These are phyloP conservation scores for Fusarium xyrophilum DNA, from an alignment of 2,329 filamentous ascomycete species.

Conservation along the genomic window DNA sequence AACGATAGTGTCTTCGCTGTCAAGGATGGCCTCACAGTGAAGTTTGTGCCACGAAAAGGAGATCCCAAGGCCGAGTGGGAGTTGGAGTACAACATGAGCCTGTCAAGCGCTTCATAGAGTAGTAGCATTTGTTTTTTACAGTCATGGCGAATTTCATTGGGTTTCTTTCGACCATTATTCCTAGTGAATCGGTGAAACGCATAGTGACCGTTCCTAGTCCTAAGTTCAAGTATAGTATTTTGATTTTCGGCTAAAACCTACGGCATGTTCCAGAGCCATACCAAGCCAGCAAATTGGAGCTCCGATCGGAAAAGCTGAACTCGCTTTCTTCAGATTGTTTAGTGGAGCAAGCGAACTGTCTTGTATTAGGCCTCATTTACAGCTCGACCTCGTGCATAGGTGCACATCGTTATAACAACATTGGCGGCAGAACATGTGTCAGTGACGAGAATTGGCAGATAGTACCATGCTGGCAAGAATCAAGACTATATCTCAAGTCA, in stretches of 20 bases:
- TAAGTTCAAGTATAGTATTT: neutral
- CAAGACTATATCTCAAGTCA: neutral
- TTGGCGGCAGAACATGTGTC: too few relatives aligned
- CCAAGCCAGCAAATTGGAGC: too few relatives aligned
- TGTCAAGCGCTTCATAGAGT: neutral
- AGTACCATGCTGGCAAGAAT: too few relatives aligned
- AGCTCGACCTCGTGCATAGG: neutral
- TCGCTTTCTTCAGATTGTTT: neutral
- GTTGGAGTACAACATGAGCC: constrained; percentile 29
- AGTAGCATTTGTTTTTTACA: neutral
- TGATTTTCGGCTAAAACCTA: too few relatives aligned
- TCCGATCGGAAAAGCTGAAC: fast-evolving
- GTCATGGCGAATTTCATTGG: neutral
- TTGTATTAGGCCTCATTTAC: neutral
- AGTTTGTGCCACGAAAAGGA: constrained; percentile 31
- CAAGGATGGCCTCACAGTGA: constrained; percentile 35
- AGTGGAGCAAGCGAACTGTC: too few relatives aligned
- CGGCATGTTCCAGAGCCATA: neutral
- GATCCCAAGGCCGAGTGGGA: constrained; percentile 32
- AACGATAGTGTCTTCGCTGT: constrained; percentile 37
- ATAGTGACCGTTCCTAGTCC: neutral
- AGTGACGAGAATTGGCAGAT: neutral
- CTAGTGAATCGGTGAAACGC: neutral
- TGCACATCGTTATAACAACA: neutral
- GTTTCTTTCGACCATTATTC: neutral